Evolutionary conservation across 2,329 filamentous ascomycete species (phyloP).

Genomic region (Botrytis sinoallii): DNA sequence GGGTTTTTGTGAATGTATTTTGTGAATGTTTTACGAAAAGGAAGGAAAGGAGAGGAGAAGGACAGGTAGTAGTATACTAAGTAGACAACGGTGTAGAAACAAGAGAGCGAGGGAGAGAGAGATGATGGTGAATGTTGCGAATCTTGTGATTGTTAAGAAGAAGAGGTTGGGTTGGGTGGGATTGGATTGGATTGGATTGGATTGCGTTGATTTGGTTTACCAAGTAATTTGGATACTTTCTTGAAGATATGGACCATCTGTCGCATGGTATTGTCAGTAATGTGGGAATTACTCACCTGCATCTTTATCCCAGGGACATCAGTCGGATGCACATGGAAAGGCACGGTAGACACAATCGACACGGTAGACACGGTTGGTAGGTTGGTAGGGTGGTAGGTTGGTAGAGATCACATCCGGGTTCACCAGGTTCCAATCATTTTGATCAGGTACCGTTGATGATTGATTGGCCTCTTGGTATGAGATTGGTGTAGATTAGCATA

Average conservation of each 20-base stretch:
- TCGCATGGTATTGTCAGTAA: background rate
- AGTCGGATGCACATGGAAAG: background rate
- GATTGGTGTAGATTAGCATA: background rate
- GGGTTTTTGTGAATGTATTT: background rate
- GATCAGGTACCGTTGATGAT: background rate
- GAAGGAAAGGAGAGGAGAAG: background rate
- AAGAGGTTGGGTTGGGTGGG: background rate
- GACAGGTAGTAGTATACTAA: background rate
- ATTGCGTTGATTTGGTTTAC: background rate
- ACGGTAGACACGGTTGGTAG: background rate
- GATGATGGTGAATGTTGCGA: background rate
- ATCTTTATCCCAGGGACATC: background rate
- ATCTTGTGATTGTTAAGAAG: background rate
- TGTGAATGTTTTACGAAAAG: background rate
- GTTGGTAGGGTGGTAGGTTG: too few species aligned
- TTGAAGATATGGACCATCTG: background rate
- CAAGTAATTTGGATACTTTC: background rate
- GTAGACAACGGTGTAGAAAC: background rate
- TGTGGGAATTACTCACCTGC: background rate
- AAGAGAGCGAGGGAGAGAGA: background rate
- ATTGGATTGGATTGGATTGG: background rate
- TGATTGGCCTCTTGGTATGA: background rate
- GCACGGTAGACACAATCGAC: background rate
- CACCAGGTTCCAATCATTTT: background rate
- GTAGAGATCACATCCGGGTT: background rate